These are phyloP conservation scores for Kalmanozyma brasiliensis DNA, from an alignment of 1,284 basidiomycete genomes.

Conservation along the genomic window DNA sequence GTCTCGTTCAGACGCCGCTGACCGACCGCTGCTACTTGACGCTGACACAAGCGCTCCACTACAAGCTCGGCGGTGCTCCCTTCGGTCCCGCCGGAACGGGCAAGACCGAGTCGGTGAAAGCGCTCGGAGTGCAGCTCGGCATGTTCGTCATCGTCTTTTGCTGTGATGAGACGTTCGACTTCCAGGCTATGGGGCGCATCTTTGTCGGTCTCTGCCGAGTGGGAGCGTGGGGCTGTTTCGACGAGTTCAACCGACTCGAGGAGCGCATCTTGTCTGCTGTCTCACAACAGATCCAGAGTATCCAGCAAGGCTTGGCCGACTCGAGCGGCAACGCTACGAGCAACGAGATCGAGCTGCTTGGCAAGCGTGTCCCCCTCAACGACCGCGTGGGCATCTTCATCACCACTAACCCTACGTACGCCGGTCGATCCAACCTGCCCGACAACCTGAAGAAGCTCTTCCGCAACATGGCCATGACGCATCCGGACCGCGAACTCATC, in stretches of 20 bases:
- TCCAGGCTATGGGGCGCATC: slow-evolving; percentile 99
- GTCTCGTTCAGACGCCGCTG: slow-evolving; percentile 95
- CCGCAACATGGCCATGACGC: slow-evolving; percentile 98
- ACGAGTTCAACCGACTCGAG: slow-evolving; percentile 84
- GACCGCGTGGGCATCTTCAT: slow-evolving; percentile 95
- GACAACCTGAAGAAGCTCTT: slow-evolving; percentile 94
- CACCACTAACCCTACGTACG: slow-evolving; percentile 94
- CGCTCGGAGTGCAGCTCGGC: slow-evolving; percentile 94
- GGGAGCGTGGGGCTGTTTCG: slow-evolving; percentile 79
- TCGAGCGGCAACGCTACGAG: slow-evolving; percentile 35
- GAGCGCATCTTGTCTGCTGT: slow-evolving; percentile 97
- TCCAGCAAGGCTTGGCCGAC: slow-evolving; percentile 90
- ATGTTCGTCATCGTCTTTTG: slow-evolving; percentile 99
- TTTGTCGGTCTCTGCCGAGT: slow-evolving; percentile 98
- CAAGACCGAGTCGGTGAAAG: slow-evolving; percentile 99
- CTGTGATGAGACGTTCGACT: slow-evolving; percentile 99
- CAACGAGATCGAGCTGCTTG: slow-evolving; percentile 79
- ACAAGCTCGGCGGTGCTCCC: slow-evolving; percentile 93
- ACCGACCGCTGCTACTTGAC: slow-evolving; percentile 98
- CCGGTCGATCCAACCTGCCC: slow-evolving; percentile 94
- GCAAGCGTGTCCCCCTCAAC: slow-evolving; percentile 91
- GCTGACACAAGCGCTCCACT: slow-evolving; percentile 92
- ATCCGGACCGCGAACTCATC: slow-evolving; percentile 96
- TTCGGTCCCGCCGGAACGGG: slow-evolving; percentile 99
- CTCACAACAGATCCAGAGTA: slow-evolving; percentile 98